These are phyloP conservation scores for Fusarium abutilonis DNA, from an alignment of 2,329 filamentous ascomycete genomes.

Conservation along the genomic window DNA sequence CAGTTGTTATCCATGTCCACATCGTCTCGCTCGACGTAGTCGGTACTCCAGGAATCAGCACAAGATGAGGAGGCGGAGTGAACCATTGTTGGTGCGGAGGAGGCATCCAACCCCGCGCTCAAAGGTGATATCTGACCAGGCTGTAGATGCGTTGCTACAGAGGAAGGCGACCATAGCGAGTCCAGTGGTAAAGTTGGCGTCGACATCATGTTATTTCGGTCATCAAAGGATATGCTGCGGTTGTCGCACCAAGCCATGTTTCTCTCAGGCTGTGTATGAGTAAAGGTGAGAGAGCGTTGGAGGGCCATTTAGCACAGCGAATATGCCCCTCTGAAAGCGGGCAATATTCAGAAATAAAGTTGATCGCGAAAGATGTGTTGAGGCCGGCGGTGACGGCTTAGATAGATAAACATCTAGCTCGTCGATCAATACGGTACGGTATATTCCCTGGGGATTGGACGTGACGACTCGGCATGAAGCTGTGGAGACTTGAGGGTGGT, in stretches of 20 bases:
- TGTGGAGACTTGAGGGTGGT: conserved; percentile 44
- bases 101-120: conserved; percentile 61
- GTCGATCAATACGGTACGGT: conserved; percentile 29
- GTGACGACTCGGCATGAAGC: conserved; percentile 37
- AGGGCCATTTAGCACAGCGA: conserved; percentile 54
- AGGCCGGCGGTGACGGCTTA: conserved; percentile 27
- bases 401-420: conserved; percentile 26
- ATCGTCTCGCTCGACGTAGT: conserved; percentile 53
- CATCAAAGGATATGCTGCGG: conserved; percentile 57
- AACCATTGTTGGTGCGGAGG: conserved; percentile 55
- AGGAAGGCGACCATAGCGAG: conserved; percentile 44
- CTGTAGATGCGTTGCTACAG: conserved; percentile 48
- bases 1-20: conserved; percentile 56
- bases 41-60: conserved; percentile 57
- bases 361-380: conserved; percentile 11
- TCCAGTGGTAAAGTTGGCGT: conserved; percentile 50
- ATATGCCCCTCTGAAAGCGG: conserved; percentile 15
- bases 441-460: conserved; percentile 31
- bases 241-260: conserved; percentile 59
- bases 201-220: conserved; percentile 42
- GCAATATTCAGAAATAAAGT: conserved; percentile 15
- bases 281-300: conserved; percentile 57
- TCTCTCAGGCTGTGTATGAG: conserved; percentile 54
- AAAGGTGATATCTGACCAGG: conserved; percentile 64
- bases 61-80: conserved; percentile 60